Evolutionary conservation across 2,329 filamentous ascomycete genomes (phyloP), one percentile per base, ranked within the genome.

Genomic region (Cordyceps javanica): DNA sequence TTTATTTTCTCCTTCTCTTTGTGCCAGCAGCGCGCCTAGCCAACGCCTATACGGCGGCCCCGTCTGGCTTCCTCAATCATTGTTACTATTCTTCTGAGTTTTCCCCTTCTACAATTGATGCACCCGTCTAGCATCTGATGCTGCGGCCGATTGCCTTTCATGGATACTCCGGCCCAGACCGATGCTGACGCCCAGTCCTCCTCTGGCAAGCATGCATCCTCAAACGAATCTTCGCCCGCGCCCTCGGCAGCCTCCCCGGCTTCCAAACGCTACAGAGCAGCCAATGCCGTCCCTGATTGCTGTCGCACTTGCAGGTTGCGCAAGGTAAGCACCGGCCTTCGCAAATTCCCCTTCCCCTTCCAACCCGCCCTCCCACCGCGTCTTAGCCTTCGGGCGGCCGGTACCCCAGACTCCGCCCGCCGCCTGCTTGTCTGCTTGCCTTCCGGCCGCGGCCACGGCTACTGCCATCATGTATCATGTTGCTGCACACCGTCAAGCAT

Each of bases 241-340:
- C 14, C 44, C 2, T 57, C 61, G 30, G 62, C 62, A 13, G 34
- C 56, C 39, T 62, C 63, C 14, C 61, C 66, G 28, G 60, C 65
- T 28, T 59, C 61, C n/a, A 73, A 72, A 58, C 68, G 70, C 25
- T 68, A 70, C 50, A 68, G 70, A 16, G 66, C 65, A 2, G 65
- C 67, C 19, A 59, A 67, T 23, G 55, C 61, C 36, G 34, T 64
- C 36, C 59, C 63, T 44, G 68, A 71, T 39, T 72, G 70, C 59
- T 74, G 71, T 62, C 70, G 69, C 58, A 74, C 70, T 23, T 74
- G 72, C 60, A 65, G 71, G 19, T 60, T 74, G 42, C 68, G 72
- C 60, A 74, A 74, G 69, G 72, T 73, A 60, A 62, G 50, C 28
- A 32, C 45, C 36, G 19, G 4, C n/a, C 6, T 41, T 5, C 19